phyloP scores from a whole-genome alignment of 163 green algal species.

The Chlorella variabilis region DNA sequence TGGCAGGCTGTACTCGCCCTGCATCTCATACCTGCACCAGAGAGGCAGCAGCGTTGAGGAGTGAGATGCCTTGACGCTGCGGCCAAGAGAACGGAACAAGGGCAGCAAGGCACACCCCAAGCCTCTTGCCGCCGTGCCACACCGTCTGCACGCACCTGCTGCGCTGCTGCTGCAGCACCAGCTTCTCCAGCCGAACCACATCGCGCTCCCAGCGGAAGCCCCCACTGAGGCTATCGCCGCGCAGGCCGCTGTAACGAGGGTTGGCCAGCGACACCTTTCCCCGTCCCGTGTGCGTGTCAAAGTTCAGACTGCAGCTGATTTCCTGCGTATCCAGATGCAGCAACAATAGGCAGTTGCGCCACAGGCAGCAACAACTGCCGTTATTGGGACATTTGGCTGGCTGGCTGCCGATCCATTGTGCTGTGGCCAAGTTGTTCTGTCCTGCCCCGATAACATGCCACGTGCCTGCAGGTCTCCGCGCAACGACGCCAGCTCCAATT shows the following conservation, averaged over 20 bases:
- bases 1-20: constrained; percentile 82
- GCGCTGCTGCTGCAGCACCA: constrained; percentile 71
- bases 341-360: too few relatives aligned
- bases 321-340: too few relatives aligned
- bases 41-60: too few relatives aligned
- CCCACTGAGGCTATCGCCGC: constrained; percentile 68
- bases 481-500: constrained; percentile 92
- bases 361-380: too few relatives aligned
- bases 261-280: constrained; percentile 62
- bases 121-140: background rate
- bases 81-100: background rate
- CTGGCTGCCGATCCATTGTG: too few relatives aligned
- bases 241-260: constrained; percentile 86
- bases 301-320: constrained; percentile 45
- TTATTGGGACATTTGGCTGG: too few relatives aligned
- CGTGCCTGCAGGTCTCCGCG: constrained; percentile 67
- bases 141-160: constrained; percentile 13
- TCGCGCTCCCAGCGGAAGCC: constrained; percentile 88
- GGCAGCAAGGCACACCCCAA: background rate
- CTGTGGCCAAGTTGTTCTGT: too few relatives aligned
- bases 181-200: constrained; percentile 86
- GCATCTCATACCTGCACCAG: constrained; percentile 68
- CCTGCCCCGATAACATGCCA: too few relatives aligned
- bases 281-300: constrained; percentile 60
- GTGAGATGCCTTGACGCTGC: background rate